These are phyloP conservation scores for Fusarium odoratissimum DNA, from an alignment of 2,329 filamentous ascomycete species.

Conservation along the genomic window DNA sequence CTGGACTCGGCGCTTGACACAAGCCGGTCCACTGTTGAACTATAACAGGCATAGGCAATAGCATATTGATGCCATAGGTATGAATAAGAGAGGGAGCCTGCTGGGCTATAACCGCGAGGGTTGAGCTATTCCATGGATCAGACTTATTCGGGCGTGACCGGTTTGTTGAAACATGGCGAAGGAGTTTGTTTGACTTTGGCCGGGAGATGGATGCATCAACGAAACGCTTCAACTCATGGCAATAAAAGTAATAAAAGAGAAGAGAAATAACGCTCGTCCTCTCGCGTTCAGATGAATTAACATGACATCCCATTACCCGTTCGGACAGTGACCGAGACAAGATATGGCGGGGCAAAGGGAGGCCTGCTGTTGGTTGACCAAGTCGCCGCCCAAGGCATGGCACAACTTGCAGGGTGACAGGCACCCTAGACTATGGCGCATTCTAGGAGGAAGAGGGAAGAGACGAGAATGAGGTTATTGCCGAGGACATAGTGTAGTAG, in stretches of 20 bases:
- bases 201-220: not conserved
- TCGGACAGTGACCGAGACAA: slow-evolving; percentile 46
- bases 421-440: slow-evolving; percentile 20
- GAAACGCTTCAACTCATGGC: not conserved
- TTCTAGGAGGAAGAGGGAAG: slow-evolving; percentile 4
- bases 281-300: slow-evolving; percentile 32
- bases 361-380: slow-evolving; percentile 35
- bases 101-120: slow-evolving; percentile 3
- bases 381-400: slow-evolving; percentile 25
- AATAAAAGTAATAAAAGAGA: slow-evolving; percentile 30
- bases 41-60: slow-evolving; percentile 13
- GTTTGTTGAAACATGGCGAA: slow-evolving; percentile 24
- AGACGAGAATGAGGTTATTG: slow-evolving; percentile 9
- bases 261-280: slow-evolving; percentile 22
- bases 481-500: slow-evolving; percentile 10
- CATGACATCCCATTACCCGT: slow-evolving; percentile 35
- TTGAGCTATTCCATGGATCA: slow-evolving; percentile 16
- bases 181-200: not conserved
- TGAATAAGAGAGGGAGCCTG: slow-evolving; percentile 16
- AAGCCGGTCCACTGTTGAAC: slow-evolving; percentile 15
- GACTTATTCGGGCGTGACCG: slow-evolving; percentile 27
- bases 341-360: slow-evolving; percentile 35
- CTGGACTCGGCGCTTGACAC: slow-evolving; percentile 23
- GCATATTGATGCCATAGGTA: slow-evolving; percentile 8
- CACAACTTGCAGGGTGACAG: slow-evolving; percentile 34